A percentile compares a stretch with the other conserved stretches of the same genome.
phyloP scores from a whole-genome alignment of 2,329 filamentous ascomycete species.

The Fusarium duplospermum region DNA sequence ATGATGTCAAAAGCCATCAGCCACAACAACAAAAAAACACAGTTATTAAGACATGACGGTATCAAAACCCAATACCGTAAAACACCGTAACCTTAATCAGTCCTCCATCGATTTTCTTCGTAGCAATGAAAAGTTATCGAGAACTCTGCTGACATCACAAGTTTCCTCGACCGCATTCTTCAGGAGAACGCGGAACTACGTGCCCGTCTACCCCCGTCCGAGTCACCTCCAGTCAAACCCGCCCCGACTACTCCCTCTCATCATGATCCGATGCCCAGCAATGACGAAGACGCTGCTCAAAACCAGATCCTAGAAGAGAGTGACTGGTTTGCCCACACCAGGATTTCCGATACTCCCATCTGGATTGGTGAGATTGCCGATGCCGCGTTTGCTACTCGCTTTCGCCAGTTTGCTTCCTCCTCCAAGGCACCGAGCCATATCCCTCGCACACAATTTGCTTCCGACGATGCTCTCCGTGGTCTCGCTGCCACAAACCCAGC shows the following conservation, averaged over 20 bases:
- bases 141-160: background rate
- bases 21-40: too few species aligned
- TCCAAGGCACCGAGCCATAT: slow-evolving; percentile 5
- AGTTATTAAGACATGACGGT: too few species aligned
- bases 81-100: too few species aligned
- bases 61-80: too few species aligned
- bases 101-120: background rate
- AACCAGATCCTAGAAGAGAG: slow-evolving; percentile 18
- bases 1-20: too few species aligned
- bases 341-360: slow-evolving; percentile 16
- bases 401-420: slow-evolving; percentile 20
- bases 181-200: slow-evolving; percentile 15
- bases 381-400: slow-evolving; percentile 25
- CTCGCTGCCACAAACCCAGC: background rate
- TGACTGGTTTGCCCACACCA: slow-evolving; percentile 14
- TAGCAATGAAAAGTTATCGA: background rate
- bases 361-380: slow-evolving; percentile 25
- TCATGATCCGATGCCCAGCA: background rate
- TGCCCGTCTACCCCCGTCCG: background rate
- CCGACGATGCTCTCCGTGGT: background rate
- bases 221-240: background rate
- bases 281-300: background rate
- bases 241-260: background rate
- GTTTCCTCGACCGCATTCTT: slow-evolving; percentile 13
- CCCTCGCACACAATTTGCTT: slow-evolving; percentile 17